Conservation (phyloP, 2,329 filamentous ascomycete genomes). For the Cladobotryum protrusum region DNA sequence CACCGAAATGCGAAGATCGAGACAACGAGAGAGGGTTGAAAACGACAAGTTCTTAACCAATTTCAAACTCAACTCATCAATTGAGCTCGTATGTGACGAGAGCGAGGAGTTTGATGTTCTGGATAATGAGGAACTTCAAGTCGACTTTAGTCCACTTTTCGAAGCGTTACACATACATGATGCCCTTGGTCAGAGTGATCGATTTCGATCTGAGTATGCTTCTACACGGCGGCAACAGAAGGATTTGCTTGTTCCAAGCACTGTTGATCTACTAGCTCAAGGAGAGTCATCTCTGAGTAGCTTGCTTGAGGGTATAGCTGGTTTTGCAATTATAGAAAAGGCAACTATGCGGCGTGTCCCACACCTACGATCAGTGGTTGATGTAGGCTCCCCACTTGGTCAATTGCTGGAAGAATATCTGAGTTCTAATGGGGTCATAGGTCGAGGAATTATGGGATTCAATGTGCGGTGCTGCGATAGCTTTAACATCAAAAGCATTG, state of each 20-base stretch:
- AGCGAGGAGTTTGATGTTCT: constrained; percentile 92
- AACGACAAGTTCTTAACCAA: constrained; percentile 66
- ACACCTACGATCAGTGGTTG: constrained; percentile 72
- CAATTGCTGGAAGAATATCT: background rate
- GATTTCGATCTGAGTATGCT: constrained; percentile 87
- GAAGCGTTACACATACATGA: constrained; percentile 96
- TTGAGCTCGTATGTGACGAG: constrained; percentile 93
- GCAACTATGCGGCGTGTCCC: constrained; percentile 84
- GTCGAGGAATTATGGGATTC: constrained; percentile 99
- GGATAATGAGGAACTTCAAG: constrained; percentile 89
- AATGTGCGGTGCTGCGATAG: constrained; percentile 85
- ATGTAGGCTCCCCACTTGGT: constrained; percentile 52
- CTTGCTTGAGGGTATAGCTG: constrained; percentile 85
- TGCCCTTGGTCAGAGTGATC: constrained; percentile 85
- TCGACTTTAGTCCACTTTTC: constrained; percentile 90
- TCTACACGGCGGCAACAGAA: constrained; percentile 86
- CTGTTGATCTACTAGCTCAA: constrained; percentile 71
- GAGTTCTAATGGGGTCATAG: constrained; percentile 34
- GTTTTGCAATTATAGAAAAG: constrained; percentile 94
- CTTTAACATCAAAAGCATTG: constrained; percentile 72
- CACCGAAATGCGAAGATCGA: constrained; percentile 76
- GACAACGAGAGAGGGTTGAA: constrained; percentile 78
- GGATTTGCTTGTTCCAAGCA: constrained; percentile 73
- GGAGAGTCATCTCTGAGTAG: constrained; percentile 84
- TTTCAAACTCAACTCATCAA: constrained; percentile 91